phyloP scores from a whole-genome alignment of 2,329 filamentous ascomycete species.

The Fusarium pseudograminearum region DNA sequence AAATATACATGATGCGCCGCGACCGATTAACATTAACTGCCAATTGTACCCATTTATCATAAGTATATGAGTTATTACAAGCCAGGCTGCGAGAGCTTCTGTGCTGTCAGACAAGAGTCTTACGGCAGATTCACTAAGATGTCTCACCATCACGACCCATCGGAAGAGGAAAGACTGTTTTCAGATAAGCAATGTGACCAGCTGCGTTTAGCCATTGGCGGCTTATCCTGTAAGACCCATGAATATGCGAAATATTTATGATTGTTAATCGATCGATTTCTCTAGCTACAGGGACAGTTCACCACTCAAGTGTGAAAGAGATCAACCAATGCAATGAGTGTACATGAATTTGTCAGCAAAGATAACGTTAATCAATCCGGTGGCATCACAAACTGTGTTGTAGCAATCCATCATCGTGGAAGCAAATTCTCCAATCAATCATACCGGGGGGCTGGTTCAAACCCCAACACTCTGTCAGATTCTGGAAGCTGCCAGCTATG shows the following conservation, averaged over 20 bases:
- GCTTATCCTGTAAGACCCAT: neutral
- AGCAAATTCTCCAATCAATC: neutral
- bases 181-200: neutral
- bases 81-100: neutral
- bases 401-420: neutral
- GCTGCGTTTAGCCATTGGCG: neutral
- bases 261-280: neutral
- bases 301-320: neutral
- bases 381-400: neutral
- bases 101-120: neutral
- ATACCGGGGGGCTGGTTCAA: neutral
- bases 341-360: neutral
- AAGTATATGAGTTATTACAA: neutral
- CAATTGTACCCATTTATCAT: neutral
- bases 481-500: neutral
- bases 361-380: neutral
- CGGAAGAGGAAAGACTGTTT: rapidly evolving
- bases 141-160: neutral
- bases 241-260: neutral
- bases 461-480: no score
- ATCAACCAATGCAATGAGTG: neutral
- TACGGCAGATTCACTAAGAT: neutral
- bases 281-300: neutral
- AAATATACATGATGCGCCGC: neutral
- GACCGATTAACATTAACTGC: neutral